Conservation (phyloP, 2,329 filamentous ascomycete genomes). For the Ambrosiella xylebori region DNA sequence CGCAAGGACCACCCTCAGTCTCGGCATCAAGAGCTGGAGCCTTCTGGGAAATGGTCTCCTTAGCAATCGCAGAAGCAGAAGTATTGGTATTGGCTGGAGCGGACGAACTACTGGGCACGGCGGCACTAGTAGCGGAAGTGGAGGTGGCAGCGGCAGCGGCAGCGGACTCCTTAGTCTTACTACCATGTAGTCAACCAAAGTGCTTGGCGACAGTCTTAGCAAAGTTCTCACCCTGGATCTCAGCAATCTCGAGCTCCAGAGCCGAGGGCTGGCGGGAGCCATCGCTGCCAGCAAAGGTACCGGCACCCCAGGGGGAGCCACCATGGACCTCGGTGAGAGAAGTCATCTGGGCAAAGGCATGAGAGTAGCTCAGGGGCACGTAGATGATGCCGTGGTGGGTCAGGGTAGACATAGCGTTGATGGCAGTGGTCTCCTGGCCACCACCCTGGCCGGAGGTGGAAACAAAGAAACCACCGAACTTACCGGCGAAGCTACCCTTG, state of each 20-base stretch:
- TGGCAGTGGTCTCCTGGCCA: slow-evolving; percentile 78
- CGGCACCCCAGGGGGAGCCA: slow-evolving; percentile 82
- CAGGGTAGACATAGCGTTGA: slow-evolving; percentile 69
- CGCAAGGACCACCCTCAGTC: slow-evolving; percentile 53
- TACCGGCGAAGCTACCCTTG: slow-evolving; percentile 61
- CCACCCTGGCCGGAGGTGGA: slow-evolving; percentile 71
- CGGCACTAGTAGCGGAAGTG: background rate
- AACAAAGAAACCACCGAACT: slow-evolving; percentile 82
- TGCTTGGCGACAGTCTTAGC: slow-evolving; percentile 57
- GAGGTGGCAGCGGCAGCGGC: slow-evolving; percentile 14
- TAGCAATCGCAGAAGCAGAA: slow-evolving; percentile 12
- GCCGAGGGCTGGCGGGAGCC: slow-evolving; percentile 66
- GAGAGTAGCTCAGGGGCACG: slow-evolving; percentile 88
- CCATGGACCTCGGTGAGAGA: slow-evolving; percentile 69
- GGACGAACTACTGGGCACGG: background rate
- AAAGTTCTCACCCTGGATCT: slow-evolving; percentile 70
- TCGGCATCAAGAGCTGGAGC: slow-evolving; percentile 26
- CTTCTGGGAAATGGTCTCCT: slow-evolving; percentile 13
- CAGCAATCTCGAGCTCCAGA: slow-evolving; percentile 64
- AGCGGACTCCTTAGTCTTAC: slow-evolving; percentile 20
- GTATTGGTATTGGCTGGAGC: slow-evolving; percentile 14
- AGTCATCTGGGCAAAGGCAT: slow-evolving; percentile 50
- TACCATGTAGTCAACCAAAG: slow-evolving; percentile 63
- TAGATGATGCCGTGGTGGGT: slow-evolving; percentile 90
- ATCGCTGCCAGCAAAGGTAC: slow-evolving; percentile 65